Base-by-base conservation (phyloP, 169 alveolate species). In the Theileria orientalis region DNA sequence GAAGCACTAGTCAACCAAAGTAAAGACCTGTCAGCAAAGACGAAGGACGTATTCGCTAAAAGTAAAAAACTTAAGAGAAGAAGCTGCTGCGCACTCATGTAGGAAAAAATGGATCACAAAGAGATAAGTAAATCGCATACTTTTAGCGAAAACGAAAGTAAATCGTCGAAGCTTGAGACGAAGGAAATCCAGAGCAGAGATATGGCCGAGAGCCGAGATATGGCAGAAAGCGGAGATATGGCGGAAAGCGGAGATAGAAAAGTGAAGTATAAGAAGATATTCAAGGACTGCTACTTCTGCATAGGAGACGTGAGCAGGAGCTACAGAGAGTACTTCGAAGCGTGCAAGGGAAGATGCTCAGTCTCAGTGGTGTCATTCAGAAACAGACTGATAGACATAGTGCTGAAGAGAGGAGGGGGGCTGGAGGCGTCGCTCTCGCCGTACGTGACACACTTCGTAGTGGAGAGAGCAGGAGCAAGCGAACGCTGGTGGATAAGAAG, bases 1-100 rank as follows among this genome's bases (percentile, higher is more conserved):
- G 87, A 79, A 47, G 74, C 83, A 6, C 72, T 79, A 25, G 87
- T 79, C 19, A 63, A 71, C 78, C 87, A 72, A 47, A 79, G 87
- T 59, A 79, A 72, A 47, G 87, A 79, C 74, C 77, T 79, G 32
- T 79, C 87, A 23, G 19, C 71, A 21, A 51, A 59, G n/a, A 79
- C 84, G 8, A 79, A 79, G 51, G 64, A 79, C 72, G 83, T 79
- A 5, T 79, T 79, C 52, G 71, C 49, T 32, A 70, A 72, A 46
- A 72, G 84, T 64, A 69, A 72, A 52, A 72, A 62, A 32, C 74
- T 79, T 32, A 71, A 73, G 44, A 62, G 83, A 44, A 66, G 78
- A 13, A 54, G 83, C 16, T 79, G 87, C 25, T 79, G 87, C 46
- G 67, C 61, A 1, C 37, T 79, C 27, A 79, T 79, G 87, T 79